Conservation (phyloP, 768 basidiomycete species). For the Mycena rebaudengoi region DNA sequence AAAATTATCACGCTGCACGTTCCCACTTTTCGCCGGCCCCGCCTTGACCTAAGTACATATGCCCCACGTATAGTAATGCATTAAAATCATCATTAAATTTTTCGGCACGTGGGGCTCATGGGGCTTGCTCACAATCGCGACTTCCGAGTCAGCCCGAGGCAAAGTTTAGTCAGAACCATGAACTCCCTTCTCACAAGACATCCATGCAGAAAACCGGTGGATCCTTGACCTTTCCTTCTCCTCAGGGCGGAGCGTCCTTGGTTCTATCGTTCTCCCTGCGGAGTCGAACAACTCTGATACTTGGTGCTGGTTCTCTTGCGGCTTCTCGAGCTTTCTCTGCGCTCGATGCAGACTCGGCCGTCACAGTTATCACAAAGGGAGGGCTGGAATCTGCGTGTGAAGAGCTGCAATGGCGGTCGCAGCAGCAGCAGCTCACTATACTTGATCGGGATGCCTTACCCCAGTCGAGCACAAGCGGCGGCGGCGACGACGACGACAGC, state of each 20-base stretch:
- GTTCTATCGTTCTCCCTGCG: constrained; percentile 77
- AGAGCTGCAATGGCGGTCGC: constrained; percentile 73
- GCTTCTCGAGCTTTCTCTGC: constrained; percentile 85
- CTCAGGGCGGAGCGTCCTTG: constrained; percentile 74
- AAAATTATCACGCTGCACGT: too few species aligned
- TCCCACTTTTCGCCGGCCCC: too few species aligned
- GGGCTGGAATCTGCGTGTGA: constrained; percentile 63
- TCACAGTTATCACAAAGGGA: constrained; percentile 68
- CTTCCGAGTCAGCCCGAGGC: neutral
- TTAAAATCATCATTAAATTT: too few species aligned
- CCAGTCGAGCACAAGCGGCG: constrained; percentile 38
- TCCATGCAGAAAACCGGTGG: constrained; percentile 4
- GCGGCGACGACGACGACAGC: constrained; percentile 44
- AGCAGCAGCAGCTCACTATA: constrained; percentile 63
- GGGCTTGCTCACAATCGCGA: constrained; percentile 19
- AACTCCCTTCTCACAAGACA: neutral
- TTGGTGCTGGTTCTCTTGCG: constrained; percentile 84
- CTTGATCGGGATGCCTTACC: constrained; percentile 62
- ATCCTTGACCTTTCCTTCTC: constrained; percentile 42
- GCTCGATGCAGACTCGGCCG: constrained; percentile 80
- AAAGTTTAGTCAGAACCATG: neutral
- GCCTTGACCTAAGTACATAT: too few species aligned
- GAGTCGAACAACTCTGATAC: constrained; percentile 64
- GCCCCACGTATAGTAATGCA: too few species aligned
- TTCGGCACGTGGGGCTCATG: too few species aligned